Percentiles rank a stretch among this genome's conserved stretches.
Evolutionary conservation across 2,329 filamentous ascomycete genomes (phyloP).

Genomic region (Sarocladium brachiariae): DNA sequence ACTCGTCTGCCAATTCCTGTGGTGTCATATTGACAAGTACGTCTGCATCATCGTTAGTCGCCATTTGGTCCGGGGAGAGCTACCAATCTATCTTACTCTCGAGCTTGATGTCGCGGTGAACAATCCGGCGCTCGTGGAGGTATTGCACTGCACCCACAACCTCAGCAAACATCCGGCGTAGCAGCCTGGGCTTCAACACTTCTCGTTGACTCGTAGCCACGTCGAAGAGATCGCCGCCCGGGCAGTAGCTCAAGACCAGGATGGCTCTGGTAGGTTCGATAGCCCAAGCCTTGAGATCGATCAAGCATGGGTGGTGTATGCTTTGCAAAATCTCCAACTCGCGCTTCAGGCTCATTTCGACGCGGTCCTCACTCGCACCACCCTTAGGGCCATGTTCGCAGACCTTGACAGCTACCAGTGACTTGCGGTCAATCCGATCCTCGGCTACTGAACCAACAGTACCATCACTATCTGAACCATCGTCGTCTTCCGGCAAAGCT

Average conservation of each 20-base stretch:
- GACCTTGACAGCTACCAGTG: conserved; percentile 88
- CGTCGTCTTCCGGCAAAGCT: conserved; percentile 35
- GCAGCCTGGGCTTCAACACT: conserved; percentile 58
- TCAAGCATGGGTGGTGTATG: conserved; percentile 81
- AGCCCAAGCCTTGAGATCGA: conserved; percentile 87
- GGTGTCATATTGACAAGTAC: conserved; percentile 81
- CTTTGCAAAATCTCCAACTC: conserved; percentile 91
- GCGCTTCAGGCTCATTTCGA: conserved; percentile 88
- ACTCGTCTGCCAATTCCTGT: conserved; percentile 55
- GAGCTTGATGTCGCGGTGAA: conserved; percentile 95
- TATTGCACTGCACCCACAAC: conserved; percentile 79
- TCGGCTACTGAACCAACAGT: conserved; percentile 26
- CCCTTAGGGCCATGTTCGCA: conserved; percentile 92
- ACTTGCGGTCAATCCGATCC: conserved; percentile 52
- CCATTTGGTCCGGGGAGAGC: conserved; percentile 12
- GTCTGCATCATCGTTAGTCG: conserved; percentile 44
- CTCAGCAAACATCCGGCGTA: conserved; percentile 85
- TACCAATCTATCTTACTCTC: conserved; percentile 56
- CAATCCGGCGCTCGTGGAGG: conserved; percentile 77
- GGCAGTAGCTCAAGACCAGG: conserved; percentile 83
- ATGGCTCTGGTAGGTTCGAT: conserved; percentile 77
- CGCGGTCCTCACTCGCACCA: conserved; percentile 84
- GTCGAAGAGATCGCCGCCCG: conserved; percentile 92
- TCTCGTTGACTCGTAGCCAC: conserved; percentile 69
- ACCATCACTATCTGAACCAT: conserved; percentile 21